Evolutionary conservation across 2,329 filamentous ascomycete species (phyloP).

Genomic region (Parafenestella ontariensis): DNA sequence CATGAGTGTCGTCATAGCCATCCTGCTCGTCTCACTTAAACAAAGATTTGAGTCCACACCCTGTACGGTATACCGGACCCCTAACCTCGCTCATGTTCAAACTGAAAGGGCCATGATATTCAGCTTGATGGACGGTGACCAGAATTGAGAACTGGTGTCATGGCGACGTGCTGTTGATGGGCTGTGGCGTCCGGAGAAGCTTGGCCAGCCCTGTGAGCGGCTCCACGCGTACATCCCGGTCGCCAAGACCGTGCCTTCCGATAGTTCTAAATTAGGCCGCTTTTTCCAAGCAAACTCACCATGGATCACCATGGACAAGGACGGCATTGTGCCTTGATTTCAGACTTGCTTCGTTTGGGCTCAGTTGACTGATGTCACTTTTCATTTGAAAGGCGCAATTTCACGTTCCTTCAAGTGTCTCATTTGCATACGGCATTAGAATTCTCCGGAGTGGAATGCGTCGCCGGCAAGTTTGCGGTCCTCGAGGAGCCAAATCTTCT

Average conservation of each 20-base stretch:
- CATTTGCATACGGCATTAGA: background rate
- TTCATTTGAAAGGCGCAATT: background rate
- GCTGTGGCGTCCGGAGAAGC: background rate
- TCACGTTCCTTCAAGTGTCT: background rate
- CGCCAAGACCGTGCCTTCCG: slow-evolving; percentile 4
- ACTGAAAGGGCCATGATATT: no score
- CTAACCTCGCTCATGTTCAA: background rate
- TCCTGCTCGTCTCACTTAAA: background rate
- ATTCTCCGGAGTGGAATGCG: background rate
- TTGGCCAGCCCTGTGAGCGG: background rate
- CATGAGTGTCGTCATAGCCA: slow-evolving; percentile 19
- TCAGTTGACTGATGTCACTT: background rate
- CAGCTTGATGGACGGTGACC: no score
- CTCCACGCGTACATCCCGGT: background rate
- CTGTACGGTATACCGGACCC: background rate
- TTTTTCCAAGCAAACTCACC: background rate
- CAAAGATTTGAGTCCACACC: slow-evolving; percentile 2
- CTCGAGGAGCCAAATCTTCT: background rate
- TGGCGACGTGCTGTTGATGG: background rate
- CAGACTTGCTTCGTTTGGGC: background rate
- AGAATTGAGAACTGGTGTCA: background rate
- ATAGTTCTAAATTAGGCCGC: slow-evolving; percentile 2
- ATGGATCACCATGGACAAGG: no score
- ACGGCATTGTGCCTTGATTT: slow-evolving; percentile 5
- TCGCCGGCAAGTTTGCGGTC: background rate